Conservation (phyloP, 1,284 basidiomycete species). For the Hymenochaete sp. region DNA sequence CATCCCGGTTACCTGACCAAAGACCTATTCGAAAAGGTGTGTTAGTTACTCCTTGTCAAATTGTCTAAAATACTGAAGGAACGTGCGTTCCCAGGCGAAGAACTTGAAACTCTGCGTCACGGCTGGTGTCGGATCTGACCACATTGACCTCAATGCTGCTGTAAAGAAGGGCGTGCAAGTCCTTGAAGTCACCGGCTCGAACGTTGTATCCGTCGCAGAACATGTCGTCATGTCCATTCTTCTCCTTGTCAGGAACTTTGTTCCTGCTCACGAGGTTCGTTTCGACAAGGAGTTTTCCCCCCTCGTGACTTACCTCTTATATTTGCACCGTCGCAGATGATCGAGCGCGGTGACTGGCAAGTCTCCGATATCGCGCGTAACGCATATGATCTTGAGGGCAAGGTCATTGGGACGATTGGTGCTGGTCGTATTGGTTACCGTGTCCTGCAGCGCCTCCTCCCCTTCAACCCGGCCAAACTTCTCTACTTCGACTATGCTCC, state of each 20-base stretch:
- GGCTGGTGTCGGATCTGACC: slow-evolving; percentile 92
- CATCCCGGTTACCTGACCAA: slow-evolving; percentile 84
- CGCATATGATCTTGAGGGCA: slow-evolving; percentile 84
- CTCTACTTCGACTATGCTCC: slow-evolving; percentile 89
- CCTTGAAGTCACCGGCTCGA: slow-evolving; percentile 72
- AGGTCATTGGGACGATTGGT: slow-evolving; percentile 86
- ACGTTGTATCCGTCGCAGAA: slow-evolving; percentile 89
- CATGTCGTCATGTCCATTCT: slow-evolving; percentile 84
- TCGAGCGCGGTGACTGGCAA: slow-evolving; percentile 77
- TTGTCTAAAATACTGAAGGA: neutral
- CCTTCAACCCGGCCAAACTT: slow-evolving; percentile 88
- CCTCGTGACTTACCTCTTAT: too few relatives aligned
- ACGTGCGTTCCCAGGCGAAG: slow-evolving; percentile 49
- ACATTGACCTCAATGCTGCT: slow-evolving; percentile 85
- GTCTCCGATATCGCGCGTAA: slow-evolving; percentile 76
- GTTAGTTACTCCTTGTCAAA: neutral
- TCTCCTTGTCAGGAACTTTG: slow-evolving; percentile 81
- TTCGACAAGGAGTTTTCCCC: too few relatives aligned
- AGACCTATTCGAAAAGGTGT: slow-evolving; percentile 63
- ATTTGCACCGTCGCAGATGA: slow-evolving; percentile 70
- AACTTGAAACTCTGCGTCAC: slow-evolving; percentile 92
- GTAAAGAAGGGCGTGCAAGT: slow-evolving; percentile 81
- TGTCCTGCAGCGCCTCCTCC: slow-evolving; percentile 79
- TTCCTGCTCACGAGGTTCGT: slow-evolving; percentile 60
- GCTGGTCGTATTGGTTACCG: slow-evolving; percentile 86